Evolutionary conservation across 108 stramenopile genomes (phyloP), one percentile per base, ranked within the genome.

Genomic region (Fistulifera pelliculosa): DNA sequence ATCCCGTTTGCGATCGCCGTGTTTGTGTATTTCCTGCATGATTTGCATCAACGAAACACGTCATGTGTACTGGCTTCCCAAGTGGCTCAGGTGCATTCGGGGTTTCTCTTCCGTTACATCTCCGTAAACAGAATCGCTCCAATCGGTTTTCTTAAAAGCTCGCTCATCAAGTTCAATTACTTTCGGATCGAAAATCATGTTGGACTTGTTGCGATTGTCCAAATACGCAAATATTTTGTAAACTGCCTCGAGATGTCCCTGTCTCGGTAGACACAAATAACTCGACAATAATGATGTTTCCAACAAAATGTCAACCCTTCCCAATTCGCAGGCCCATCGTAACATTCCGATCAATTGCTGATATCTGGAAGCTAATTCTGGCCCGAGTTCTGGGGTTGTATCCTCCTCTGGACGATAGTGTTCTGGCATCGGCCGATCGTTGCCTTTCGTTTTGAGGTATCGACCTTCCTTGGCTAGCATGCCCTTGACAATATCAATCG

Each of bases 221-320:
- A 80, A 43, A 47, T 77, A 81, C 12, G 56, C 66, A 54, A 77
- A 79, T 17, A 83, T 65, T 24, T 75, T 55, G 11, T 54, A 67
- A 23, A 77, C 54, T 47, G 57, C 43, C 11, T 71, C 54, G 41
- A 84, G 47, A 47, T 84, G 83, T 21, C 76, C 79, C 42, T 60
- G 57, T 24, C 81, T 27, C 35, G 81, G 81, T 13, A 79, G 18
- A 23, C 72, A 71, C 1, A 79, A 43, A 38, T 71, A 66, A 0
- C 59, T 71, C 4, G 69, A 62, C 68, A 83, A 47, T 61, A 71
- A 58, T 0, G 72, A 83, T 0, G 66, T 71, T 53, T 79, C 77
- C 22, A 22, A 28, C 17, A 27, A 31, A 12, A 81, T 61, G 47
- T 79, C 73, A 27, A 69, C 55, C 27, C 66, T 42, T 19, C 74